Evolutionary conservation across 78 protist species (phyloP).

Genomic region (Polysphondylium violaceum): DNA sequence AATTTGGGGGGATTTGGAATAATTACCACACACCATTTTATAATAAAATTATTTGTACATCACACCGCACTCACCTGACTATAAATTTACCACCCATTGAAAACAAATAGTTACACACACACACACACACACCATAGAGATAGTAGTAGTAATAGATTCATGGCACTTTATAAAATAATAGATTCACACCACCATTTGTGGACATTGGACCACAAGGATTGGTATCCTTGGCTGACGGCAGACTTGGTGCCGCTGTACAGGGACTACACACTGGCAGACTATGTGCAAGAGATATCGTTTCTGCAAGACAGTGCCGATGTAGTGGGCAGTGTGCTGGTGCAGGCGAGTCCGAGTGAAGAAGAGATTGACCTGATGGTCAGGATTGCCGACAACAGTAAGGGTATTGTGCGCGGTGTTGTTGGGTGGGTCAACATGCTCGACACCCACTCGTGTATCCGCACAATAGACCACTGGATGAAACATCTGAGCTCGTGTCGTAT

Average conservation of each 20-base stretch:
- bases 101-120: too few species aligned
- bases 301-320: not conserved
- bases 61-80: too few species aligned
- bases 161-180: not conserved
- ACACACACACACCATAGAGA: conserved; percentile 2
- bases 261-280: conserved; percentile 7
- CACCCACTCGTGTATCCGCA: not conserved
- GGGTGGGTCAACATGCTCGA: conserved; percentile 33
- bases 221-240: conserved; percentile 17
- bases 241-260: not conserved
- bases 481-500: not conserved
- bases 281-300: not conserved
- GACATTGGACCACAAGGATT: conserved; percentile 18
- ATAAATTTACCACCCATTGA: too few species aligned
- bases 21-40: too few species aligned
- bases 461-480: not conserved
- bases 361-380: conserved; percentile 7
- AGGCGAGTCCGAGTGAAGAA: conserved; percentile 14
- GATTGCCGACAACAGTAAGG: not conserved
- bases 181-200: conserved; percentile 50
- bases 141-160: not conserved
- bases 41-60: too few species aligned
- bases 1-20: too few species aligned
- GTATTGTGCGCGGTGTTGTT: conserved; percentile 24
- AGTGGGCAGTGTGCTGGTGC: not conserved